A percentile compares a stretch with the other conserved stretches of the same genome.
These are phyloP conservation scores for Deinandra increscens DNA, from an alignment of 129 eudicot genomes.

Conservation along the genomic window DNA sequence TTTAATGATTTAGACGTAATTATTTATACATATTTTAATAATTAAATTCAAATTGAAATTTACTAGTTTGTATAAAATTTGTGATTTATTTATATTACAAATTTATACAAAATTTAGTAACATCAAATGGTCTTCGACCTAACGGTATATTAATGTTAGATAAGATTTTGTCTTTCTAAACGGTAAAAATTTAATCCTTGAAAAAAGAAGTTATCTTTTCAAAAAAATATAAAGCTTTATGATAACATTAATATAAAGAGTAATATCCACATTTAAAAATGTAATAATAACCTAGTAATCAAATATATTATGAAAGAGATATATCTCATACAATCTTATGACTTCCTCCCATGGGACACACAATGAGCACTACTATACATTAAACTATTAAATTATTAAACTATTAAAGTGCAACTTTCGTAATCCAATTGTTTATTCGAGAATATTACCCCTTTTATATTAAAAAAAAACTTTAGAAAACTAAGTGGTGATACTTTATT, in stretches of 20 bases:
- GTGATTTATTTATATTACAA: no score
- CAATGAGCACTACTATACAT: constrained; percentile 14
- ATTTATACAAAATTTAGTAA: no score
- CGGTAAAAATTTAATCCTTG: no score
- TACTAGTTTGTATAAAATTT: neutral
- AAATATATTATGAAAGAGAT: constrained; percentile 10
- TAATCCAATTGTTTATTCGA: constrained; percentile 20
- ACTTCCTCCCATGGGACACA: constrained; percentile 19
- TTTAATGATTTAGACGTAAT: no score
- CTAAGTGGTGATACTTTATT: constrained; percentile 40
- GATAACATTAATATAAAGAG: no score
- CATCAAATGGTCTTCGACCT: no score
- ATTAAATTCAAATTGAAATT: neutral
- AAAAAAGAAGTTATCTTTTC: no score
- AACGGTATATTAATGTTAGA: no score
- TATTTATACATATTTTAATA: neutral
- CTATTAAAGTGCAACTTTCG: constrained; percentile 14
- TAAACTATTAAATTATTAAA: neutral
- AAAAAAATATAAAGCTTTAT: no score
- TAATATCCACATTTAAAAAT: no score
- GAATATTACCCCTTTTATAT: constrained; percentile 24
- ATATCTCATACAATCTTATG: constrained; percentile 18
- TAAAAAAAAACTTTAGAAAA: neutral
- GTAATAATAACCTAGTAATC: neutral
- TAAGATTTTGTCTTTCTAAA: no score